Conservation (phyloP, 2,329 filamentous ascomycete species). For the Penicillium glabrum region DNA sequence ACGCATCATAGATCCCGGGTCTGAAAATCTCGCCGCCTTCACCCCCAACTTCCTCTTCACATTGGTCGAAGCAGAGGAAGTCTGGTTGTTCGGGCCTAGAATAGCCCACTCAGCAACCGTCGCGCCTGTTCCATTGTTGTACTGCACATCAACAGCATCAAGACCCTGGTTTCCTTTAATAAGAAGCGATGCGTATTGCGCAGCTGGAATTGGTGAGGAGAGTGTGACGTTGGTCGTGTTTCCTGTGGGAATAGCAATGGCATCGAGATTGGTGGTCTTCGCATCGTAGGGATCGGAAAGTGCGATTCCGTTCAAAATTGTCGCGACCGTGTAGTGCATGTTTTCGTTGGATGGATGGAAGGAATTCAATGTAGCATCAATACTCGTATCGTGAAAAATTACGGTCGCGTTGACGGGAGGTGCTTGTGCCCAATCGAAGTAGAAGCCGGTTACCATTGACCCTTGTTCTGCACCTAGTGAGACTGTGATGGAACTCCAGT, state of each 20-base stretch:
- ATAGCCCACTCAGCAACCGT: constrained; percentile 52
- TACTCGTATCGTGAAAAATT: constrained; percentile 53
- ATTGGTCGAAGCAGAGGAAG: neutral
- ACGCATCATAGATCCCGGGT: constrained; percentile 7
- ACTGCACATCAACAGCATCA: constrained; percentile 26
- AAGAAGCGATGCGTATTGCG: constrained; percentile 44
- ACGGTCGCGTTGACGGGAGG: constrained; percentile 57
- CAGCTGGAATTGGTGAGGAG: constrained; percentile 30
- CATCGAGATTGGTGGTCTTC: constrained; percentile 29
- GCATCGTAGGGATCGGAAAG: constrained; percentile 41
- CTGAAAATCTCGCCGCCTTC: constrained; percentile 7
- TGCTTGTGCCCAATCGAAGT: constrained; percentile 61
- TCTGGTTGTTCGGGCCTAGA: constrained; percentile 25
- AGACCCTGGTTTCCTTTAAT: constrained; percentile 46
- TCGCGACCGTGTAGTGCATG: constrained; percentile 23
- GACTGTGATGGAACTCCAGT: constrained; percentile 57
- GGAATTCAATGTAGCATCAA: constrained; percentile 19
- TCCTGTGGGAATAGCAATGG: constrained; percentile 37
- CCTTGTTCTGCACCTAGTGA: constrained; percentile 45
- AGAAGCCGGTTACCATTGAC: constrained; percentile 44
- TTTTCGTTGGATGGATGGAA: constrained; percentile 4
- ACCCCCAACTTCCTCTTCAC: constrained; percentile 14
- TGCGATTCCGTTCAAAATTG: constrained; percentile 29
- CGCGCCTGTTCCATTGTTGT: constrained; percentile 42
- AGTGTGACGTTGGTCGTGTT: constrained; percentile 47